Evolutionary conservation across 495 filamentous ascomycete species (phyloP), one percentile per base, ranked within the genome.

Genomic region (Podospora pseudopauciseta): DNA sequence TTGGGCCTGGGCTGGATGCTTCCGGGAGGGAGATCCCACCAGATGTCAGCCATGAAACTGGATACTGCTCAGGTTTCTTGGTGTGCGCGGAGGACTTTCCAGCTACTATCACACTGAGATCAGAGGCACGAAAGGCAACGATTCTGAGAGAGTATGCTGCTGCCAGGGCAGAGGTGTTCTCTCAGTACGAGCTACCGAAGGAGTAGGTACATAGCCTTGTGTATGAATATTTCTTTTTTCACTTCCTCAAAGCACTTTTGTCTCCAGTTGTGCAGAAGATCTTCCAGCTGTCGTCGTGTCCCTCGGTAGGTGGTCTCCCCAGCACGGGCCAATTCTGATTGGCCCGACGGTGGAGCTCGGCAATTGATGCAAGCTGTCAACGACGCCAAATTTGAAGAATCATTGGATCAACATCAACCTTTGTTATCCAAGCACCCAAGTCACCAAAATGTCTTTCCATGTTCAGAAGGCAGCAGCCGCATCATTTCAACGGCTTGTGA

Each of bases 41-140:
- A 34, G 54, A 78, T 70, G 65, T 69, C 2, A 71, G 73, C 69
- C 60, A 65, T 16, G 62, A 69, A 59, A 78, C 69, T 23, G 77
- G 66, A 11, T 82, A 80, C 67, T 67, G 61, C 54, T 75, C 81
- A 20, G 83, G 83, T 0, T 81, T 86, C 67, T 77, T 49, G 74
- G 76, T 67, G 30, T 80, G 61, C 72, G 72, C 30, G 64, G 76
- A 65, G 74, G 78, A 28, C 65, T 80, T 59, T 30, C 79, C 16
- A 20, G 71, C 55, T 66, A 64, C 5, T 56, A 70, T 77, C 15
- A 74, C 60, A 16, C 64, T 72, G 11, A 65, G 76, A 65, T 71
- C 60, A n/a, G 74, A 78, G 69, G 69, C 26, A 54, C 49, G 54
- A 53, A 71, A 67, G 54, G 69, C 64, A 4, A 60, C 74, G 53